These are phyloP conservation scores for Phialophora verrucosa DNA, from an alignment of 2,329 filamentous ascomycete species.

Conservation along the genomic window DNA sequence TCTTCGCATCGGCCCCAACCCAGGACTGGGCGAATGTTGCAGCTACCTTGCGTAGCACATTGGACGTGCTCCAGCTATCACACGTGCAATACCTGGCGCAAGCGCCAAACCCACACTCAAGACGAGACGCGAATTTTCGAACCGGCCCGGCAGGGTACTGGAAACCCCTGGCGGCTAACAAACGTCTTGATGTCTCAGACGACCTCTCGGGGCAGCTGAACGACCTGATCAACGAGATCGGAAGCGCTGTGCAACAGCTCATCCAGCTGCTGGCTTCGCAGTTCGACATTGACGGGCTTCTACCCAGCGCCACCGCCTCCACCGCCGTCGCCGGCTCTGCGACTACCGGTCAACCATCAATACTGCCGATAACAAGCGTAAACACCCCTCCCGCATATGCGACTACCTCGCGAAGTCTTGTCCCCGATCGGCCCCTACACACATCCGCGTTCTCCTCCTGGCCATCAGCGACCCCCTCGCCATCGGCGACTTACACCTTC, in stretches of 20 bases:
- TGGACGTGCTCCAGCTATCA: constrained; percentile 20
- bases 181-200: constrained; percentile 15
- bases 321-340: neutral
- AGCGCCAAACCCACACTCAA: neutral
- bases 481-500: constrained; percentile 22
- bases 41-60: constrained; percentile 10
- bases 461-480: neutral
- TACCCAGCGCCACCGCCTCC: neutral
- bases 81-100: constrained; percentile 20
- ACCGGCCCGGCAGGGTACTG: constrained; percentile 18
- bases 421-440: neutral
- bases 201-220: constrained; percentile 23
- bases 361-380: constrained; percentile 23
- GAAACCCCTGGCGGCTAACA: constrained; percentile 14
- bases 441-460: neutral
- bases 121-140: constrained; percentile 15
- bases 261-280: constrained; percentile 21
- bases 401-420: neutral
- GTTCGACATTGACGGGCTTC: constrained; percentile 17
- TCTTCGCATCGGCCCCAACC: constrained; percentile 12
- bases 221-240: constrained; percentile 16
- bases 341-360: neutral
- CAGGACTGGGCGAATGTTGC: constrained; percentile 21
- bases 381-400: constrained; percentile 4
- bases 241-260: constrained; percentile 22